phyloP scores from a whole-genome alignment of 202 grass and related monocot species.

The Setaria viridis region DNA sequence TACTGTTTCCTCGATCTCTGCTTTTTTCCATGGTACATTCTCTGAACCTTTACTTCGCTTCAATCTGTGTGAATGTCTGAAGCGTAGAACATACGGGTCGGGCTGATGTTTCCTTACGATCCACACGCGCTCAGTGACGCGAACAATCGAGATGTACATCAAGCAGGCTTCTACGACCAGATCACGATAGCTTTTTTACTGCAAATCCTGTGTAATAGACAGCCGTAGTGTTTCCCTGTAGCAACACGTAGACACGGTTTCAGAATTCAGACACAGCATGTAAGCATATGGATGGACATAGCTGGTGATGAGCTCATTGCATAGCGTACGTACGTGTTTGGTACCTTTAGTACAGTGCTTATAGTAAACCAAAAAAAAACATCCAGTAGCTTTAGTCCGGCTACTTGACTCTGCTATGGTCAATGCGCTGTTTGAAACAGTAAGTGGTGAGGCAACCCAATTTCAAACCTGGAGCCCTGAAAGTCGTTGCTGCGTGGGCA shows the following conservation, averaged over 20 bases:
- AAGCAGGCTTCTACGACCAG: background rate
- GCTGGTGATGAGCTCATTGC: slow-evolving; percentile 28
- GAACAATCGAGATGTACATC: slow-evolving; percentile 4
- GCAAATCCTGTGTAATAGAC: background rate
- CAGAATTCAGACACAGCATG: background rate
- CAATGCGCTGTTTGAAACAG: slow-evolving; percentile 57
- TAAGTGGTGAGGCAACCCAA: slow-evolving; percentile 19
- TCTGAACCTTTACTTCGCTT: slow-evolving; percentile 16
- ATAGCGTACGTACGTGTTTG: slow-evolving; percentile 28
- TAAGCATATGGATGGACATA: background rate
- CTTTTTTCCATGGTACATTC: slow-evolving; percentile 26
- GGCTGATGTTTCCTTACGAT: slow-evolving; percentile 5
- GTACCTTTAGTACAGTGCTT: background rate
- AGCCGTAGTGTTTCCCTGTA: background rate
- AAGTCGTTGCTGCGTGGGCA: slow-evolving; percentile 47
- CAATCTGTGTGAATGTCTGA: background rate
- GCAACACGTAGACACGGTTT: slow-evolving; percentile 37
- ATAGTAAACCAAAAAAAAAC: slow-evolving; percentile 11
- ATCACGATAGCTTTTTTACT: background rate
- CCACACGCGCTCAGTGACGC: slow-evolving; percentile 17
- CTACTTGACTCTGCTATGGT: slow-evolving; percentile 50
- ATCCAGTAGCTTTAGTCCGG: background rate
- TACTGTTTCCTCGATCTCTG: background rate
- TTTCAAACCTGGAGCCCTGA: slow-evolving; percentile 40
- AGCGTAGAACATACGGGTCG: background rate